Conservation (phyloP, 2,329 filamentous ascomycete species). For the Paramyrothecium sp. region DNA sequence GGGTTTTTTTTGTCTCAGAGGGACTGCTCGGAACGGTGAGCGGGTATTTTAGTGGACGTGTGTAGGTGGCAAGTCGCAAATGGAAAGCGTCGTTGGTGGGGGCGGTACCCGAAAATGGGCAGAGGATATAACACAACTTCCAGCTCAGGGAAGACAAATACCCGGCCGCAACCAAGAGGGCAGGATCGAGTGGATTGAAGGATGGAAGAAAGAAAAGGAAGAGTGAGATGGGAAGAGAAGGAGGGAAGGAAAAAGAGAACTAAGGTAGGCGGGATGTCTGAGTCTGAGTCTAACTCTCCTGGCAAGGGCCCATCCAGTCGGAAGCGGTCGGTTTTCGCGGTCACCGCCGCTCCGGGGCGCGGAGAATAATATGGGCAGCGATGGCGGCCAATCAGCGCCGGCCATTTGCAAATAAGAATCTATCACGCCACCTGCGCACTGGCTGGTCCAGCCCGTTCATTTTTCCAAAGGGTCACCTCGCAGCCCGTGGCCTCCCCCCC, state of each 20-base stretch:
- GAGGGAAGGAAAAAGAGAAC: too few species aligned
- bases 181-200: too few species aligned
- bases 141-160: too few species aligned
- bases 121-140: too few species aligned
- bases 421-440: not conserved
- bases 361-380: not conserved
- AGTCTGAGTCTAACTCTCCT: too few species aligned
- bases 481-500: too few species aligned
- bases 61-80: not conserved
- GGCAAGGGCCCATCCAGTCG: too few species aligned
- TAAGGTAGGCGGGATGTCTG: too few species aligned
- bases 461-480: not conserved
- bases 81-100: not conserved
- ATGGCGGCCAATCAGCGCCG: not conserved
- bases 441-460: not conserved
- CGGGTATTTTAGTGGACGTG: not conserved
- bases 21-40: not conserved
- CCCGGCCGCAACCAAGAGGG: too few species aligned
- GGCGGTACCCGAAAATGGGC: not conserved
- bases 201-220: too few species aligned
- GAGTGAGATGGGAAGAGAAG: too few species aligned
- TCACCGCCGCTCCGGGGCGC: not conserved
- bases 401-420: constrained; percentile 2
- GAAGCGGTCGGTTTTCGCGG: not conserved
- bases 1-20: constrained; percentile 1